Base-by-base conservation (phyloP, 495 filamentous ascomycete genomes). In the Lepidopterella palustris region DNA sequence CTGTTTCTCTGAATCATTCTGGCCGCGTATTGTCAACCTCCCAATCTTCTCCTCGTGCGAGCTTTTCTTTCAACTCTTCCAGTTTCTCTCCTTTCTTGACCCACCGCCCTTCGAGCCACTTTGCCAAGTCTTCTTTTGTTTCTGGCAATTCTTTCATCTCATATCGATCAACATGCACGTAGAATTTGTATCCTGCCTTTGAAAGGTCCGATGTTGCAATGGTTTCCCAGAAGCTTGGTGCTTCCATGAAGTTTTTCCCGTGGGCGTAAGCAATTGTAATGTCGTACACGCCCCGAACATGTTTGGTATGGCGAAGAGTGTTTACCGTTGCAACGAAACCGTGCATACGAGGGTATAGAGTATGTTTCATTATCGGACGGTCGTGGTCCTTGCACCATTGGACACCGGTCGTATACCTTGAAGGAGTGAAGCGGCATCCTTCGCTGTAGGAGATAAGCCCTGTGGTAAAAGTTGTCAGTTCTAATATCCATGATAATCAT, bases 361-460 rank as follows among this genome's bases (percentile, higher is more conserved):
- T 72, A 67, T 83, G 74, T 63, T 73, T 71, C n/a, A 76, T 77
- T 48, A 80, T 71, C 6, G 76, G 77, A 21, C 73, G 71, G 55
- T 72, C 62, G 50, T 79, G 74, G 25, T 64, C 64, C 21, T 69
- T 69, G 70, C 79, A 82, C 73, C 79, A 84, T 11, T 63, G 53
- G 51, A 64, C 71, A 4, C 81, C 76, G 45, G 77, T 73, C 20
- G 71, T 68, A 53, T 77, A 78, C 70, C 82, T 84, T 42, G 73
- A 65, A 3, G 67, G 72, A 18, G 79, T 82, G 61, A 75, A 82
- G 45, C 82, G 73, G n/a, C 81, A 81, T 15, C 76, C 76, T 70
- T 85, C 82, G 59, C 79, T 81, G 70, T 79, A 82, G 56, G 77
- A 77, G 60, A 84, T 81, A 60, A 83, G 77, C 80, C 78, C 79